Evolutionary conservation across 2,329 filamentous ascomycete species (phyloP), one percentile per base, ranked within the genome.

Genomic region (Cercospora zeina): DNA sequence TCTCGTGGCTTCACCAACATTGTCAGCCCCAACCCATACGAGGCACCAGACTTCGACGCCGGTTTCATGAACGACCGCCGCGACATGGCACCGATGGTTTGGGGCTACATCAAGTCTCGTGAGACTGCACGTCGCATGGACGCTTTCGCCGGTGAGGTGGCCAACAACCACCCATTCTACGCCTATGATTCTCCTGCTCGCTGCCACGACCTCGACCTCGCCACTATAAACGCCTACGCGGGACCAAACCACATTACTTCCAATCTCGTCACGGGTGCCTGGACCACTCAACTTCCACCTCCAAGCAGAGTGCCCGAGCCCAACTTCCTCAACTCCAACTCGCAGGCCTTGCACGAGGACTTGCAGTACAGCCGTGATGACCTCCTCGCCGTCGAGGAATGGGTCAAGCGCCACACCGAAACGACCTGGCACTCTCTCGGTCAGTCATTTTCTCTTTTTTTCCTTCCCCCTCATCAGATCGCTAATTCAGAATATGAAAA

Each of bases 11-110:
- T 77, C 57, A 90, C 84, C 2, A 87, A 91, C 76, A 90, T 91
- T 73, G 56, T 58, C 59, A 65, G 65, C 62, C 66, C 66, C 42
- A 68, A 68, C 65, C 67, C 67, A 84, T 93, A 93, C 71, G 89
- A 87, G 50, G 79, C 81, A 13, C 89, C 89, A 0, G 89, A 92
- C 77, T 92, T 93, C 69, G 89, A 93, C 39, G 71, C 71, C 51
- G 70, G 70, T 30, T 93, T 92, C 80, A 91, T 93, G 89, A 93
- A 90, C 70, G 89, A 93, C 76, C 88, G 90, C 77, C 83, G 89
- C 24, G 90, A 93, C 71, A 92, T 93, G 89, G 89, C 87, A 0
- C 89, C 89, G 8, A 91, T 90, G 87, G 88, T 93, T 5, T 92
- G 89, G 89, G 87, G 87, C 3, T 92, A 92, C 77, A 89, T 91